phyloP scores from a whole-genome alignment of 331 rosid species.

The Prunus yedoensis region DNA sequence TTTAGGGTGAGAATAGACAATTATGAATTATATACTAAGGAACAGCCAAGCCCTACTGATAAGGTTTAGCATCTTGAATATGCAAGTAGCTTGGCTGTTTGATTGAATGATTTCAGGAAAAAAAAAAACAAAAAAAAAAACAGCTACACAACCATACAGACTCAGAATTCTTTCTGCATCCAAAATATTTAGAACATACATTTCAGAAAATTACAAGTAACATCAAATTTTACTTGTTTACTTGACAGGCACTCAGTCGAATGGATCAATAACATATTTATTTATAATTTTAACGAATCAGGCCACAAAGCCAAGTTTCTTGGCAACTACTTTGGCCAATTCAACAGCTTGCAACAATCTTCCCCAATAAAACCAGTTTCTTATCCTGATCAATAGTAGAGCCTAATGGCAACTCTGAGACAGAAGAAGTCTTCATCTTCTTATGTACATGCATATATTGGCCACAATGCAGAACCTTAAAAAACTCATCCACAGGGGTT shows the following conservation, averaged over 20 bases:
- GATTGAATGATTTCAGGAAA: no score
- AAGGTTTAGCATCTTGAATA: no score
- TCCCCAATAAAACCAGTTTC: neutral
- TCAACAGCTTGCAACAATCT: neutral
- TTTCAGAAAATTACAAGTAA: neutral
- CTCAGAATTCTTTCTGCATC: no score
- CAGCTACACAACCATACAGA: no score
- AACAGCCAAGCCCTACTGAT: no score
- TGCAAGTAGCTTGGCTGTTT: no score
- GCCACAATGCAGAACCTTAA: slow-evolving; percentile 26
- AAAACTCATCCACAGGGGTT: slow-evolving; percentile 60
- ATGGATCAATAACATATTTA: neutral
- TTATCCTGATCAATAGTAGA: slow-evolving; percentile 46
- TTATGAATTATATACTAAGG: no score
- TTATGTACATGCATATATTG: neutral
- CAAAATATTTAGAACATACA: no score
- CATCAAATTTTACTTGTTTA: neutral
- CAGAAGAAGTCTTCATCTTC: slow-evolving; percentile 20
- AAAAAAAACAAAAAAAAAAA: no score
- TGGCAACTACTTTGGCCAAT: neutral
- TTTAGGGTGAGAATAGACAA: no score
- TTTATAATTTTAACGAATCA: neutral
- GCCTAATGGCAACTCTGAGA: slow-evolving; percentile 21
- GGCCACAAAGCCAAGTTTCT: neutral
- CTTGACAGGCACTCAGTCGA: no score